A percentile compares a stretch with the other conserved stretches of the same genome.
Conservation (phyloP, 768 basidiomycete genomes). For the Suillus discolor region DNA sequence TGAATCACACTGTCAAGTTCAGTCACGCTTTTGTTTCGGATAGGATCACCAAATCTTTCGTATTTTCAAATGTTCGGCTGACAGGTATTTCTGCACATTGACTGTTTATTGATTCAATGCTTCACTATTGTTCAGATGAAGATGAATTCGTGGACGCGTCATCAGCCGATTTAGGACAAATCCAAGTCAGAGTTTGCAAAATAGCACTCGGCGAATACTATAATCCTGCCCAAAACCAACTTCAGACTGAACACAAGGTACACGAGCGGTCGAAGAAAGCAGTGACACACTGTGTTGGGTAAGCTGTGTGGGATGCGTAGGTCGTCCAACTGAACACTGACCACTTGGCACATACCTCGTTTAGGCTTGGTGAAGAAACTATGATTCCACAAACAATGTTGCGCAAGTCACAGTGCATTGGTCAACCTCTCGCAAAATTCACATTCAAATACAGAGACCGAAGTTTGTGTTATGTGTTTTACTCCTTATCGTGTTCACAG, state of each 20-base stretch:
- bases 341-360: not conserved
- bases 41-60: conserved; percentile 23
- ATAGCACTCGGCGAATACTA: not conserved
- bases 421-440: conserved; percentile 26
- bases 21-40: conserved; percentile 11
- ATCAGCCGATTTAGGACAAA: conserved; percentile 13
- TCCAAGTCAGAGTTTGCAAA: conserved; percentile 1
- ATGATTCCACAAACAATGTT: not conserved
- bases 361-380: conserved; percentile 28
- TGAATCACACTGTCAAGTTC: not conserved
- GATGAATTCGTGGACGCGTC: conserved; percentile 23
- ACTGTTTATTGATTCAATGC: too few species aligned
- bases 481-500: not conserved
- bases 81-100: conserved; percentile 25
- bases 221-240: not conserved
- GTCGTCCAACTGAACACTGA: not conserved
- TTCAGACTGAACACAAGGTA: conserved; percentile 20
- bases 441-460: conserved; percentile 33
- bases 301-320: conserved; percentile 23
- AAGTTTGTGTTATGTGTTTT: conserved; percentile 19
- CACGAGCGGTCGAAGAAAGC: conserved; percentile 36
- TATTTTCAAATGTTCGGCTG: conserved; percentile 29
- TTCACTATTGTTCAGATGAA: conserved; percentile 26
- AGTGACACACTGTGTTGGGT: conserved; percentile 32
- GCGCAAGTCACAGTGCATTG: not conserved